A percentile compares a stretch with the other conserved stretches of the same genome.
Conservation (phyloP, 1,139 yeast species). For the Tardiomyces blankii region DNA sequence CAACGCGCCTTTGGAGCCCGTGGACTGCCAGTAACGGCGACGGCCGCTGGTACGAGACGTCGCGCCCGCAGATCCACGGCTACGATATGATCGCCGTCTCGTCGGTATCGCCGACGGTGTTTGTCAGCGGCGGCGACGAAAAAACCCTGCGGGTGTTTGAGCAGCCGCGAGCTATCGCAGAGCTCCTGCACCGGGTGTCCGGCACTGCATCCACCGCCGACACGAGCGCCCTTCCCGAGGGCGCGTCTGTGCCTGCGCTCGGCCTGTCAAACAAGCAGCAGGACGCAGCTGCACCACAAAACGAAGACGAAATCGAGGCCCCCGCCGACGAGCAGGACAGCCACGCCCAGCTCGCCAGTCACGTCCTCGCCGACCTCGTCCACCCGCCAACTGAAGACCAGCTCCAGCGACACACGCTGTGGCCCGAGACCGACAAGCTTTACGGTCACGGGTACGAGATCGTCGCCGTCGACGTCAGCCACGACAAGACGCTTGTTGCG, state of each 20-base stretch:
- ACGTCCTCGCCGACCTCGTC: neutral
- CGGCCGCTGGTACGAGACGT: conserved; percentile 74
- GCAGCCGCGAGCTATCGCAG: conserved; percentile 72
- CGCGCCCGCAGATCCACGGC: conserved; percentile 97
- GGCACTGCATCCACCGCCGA: conserved; percentile 19
- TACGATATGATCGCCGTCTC: conserved; percentile 89
- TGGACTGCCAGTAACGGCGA: conserved; percentile 36
- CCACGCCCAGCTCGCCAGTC: conserved; percentile 3
- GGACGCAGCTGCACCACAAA: conserved; percentile 38
- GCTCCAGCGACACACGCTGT: conserved; percentile 80
- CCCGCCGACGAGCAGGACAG: conserved; percentile 9
- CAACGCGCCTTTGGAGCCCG: conserved; percentile 71
- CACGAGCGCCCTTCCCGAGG: conserved; percentile 39
- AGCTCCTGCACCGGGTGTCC: conserved; percentile 45
- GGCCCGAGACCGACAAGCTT: conserved; percentile 90
- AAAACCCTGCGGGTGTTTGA: conserved; percentile 84
- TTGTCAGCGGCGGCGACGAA: conserved; percentile 95
- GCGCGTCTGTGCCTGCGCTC: conserved; percentile 85
- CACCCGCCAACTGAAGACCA: conserved; percentile 33
- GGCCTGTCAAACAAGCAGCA: conserved; percentile 74
- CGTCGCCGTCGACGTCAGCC: conserved; percentile 63
- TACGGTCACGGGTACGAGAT: conserved; percentile 98
- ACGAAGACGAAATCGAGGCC: conserved; percentile 27
- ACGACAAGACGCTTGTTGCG: conserved; percentile 57
- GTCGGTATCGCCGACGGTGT: conserved; percentile 46